Conservation (phyloP, 2,329 filamentous ascomycete genomes). For the Ascochyta rabiei region DNA sequence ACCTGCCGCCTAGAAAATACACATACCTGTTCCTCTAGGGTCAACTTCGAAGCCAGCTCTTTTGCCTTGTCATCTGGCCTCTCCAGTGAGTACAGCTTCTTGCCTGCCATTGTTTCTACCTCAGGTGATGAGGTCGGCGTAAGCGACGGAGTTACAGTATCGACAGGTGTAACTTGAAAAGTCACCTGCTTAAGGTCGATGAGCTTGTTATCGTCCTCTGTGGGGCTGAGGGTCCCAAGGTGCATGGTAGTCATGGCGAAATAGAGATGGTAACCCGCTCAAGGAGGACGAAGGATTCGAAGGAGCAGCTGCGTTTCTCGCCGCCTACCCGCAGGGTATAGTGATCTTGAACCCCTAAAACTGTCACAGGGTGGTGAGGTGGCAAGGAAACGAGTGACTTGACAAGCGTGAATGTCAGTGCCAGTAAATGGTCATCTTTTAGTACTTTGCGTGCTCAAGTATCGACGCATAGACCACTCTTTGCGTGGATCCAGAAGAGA, state of each 20-base stretch:
- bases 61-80: conserved; percentile 43
- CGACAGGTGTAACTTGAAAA: conserved; percentile 38
- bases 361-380: conserved; percentile 9
- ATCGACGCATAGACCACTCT: conserved; percentile 36
- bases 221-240: conserved; percentile 35
- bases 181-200: conserved; percentile 43
- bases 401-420: conserved; percentile 24
- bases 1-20: not conserved
- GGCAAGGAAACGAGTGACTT: conserved; percentile 19
- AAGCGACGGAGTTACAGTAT: conserved; percentile 33
- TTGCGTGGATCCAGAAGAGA: conserved; percentile 31
- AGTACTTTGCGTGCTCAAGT: conserved; percentile 41
- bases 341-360: not conserved
- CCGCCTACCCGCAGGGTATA: conserved; percentile 23
- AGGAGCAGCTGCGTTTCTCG: conserved; percentile 36
- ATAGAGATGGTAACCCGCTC: conserved; percentile 24
- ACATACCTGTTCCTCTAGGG: conserved; percentile 49
- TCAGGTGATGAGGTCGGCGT: conserved; percentile 36
- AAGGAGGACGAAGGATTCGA: conserved; percentile 29
- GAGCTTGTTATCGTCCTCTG: conserved; percentile 30
- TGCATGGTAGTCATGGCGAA: conserved; percentile 43
- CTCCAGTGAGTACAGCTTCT: conserved; percentile 41
- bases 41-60: conserved; percentile 44
- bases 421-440: conserved; percentile 47
- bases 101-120: conserved; percentile 39